Conservation (phyloP, 139 green algal species). For the Auxenochlorella protothecoides region DNA sequence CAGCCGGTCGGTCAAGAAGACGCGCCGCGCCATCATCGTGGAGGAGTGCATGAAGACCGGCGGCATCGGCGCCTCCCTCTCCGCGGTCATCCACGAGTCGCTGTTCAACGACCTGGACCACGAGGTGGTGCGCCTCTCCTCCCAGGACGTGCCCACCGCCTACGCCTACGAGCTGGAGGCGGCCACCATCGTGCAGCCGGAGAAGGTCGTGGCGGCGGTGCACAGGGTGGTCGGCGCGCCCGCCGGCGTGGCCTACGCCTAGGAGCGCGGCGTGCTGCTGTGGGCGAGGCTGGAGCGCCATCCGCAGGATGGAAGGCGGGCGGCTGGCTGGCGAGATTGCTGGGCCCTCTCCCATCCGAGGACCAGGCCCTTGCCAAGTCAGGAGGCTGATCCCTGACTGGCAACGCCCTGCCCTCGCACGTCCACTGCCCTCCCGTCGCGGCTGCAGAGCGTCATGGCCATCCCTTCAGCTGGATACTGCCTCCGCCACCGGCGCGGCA, state of each 20-base stretch:
- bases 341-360: too few species aligned
- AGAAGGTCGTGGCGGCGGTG: conserved; percentile 57
- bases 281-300: neutral
- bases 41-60: conserved; percentile 98
- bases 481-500: too few species aligned
- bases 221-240: conserved; percentile 15
- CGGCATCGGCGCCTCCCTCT: conserved; percentile 86
- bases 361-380: too few species aligned
- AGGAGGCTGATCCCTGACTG: too few species aligned
- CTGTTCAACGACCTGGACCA: conserved; percentile 92
- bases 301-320: neutral
- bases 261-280: neutral
- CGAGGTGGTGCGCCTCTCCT: conserved; percentile 69
- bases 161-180: conserved; percentile 91
- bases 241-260: too few species aligned
- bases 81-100: conserved; percentile 83
- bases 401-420: too few species aligned
- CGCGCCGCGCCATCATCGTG: conserved; percentile 78
- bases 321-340: too few species aligned
- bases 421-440: too few species aligned
- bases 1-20: conserved; percentile 77
- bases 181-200: conserved; percentile 86
- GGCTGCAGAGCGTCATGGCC: too few species aligned
- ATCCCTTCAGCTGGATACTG: too few species aligned
- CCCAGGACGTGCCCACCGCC: conserved; percentile 86